A percentile compares a stretch with the other conserved stretches of the same genome.
These are phyloP conservation scores for Neurospora cerealis DNA, from an alignment of 495 filamentous ascomycete genomes.

Conservation along the genomic window DNA sequence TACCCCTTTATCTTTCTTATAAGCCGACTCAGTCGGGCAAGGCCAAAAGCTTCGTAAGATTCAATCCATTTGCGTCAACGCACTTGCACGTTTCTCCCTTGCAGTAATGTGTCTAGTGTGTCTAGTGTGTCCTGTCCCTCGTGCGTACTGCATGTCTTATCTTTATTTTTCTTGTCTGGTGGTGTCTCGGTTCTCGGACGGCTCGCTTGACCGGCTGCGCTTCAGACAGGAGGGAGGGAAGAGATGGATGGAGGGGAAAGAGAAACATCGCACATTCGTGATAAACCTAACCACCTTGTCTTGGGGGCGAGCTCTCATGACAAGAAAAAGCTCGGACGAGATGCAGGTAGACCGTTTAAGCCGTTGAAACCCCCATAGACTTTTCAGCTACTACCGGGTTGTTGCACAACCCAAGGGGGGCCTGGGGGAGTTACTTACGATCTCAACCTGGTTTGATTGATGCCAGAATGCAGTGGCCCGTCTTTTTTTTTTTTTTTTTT, in stretches of 20 bases:
- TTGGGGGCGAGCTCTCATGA: neutral
- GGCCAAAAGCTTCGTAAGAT: neutral
- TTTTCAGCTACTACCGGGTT: neutral
- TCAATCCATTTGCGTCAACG: neutral
- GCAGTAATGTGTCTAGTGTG: neutral
- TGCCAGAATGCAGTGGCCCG: neutral
- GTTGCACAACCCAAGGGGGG: neutral
- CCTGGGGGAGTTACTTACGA: neutral
- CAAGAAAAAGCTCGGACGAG: neutral
- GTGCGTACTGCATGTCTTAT: neutral
- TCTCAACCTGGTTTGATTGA: neutral
- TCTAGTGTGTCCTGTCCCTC: neutral
- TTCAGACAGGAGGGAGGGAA: neutral
- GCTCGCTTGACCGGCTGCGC: neutral
- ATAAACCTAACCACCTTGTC: neutral
- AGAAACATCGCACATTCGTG: neutral
- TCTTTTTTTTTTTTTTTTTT: neutral
- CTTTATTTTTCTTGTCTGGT: neutral
- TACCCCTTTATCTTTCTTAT: neutral
- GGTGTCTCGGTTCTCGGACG: neutral
- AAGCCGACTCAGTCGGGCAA: neutral
- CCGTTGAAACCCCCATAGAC: neutral
- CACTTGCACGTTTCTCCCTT: neutral
- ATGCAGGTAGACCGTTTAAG: neutral
- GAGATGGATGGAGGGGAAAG: neutral